Evolutionary conservation across 345 rosid genomes (phyloP).

Genomic region (Raphanus raphanistrum): DNA sequence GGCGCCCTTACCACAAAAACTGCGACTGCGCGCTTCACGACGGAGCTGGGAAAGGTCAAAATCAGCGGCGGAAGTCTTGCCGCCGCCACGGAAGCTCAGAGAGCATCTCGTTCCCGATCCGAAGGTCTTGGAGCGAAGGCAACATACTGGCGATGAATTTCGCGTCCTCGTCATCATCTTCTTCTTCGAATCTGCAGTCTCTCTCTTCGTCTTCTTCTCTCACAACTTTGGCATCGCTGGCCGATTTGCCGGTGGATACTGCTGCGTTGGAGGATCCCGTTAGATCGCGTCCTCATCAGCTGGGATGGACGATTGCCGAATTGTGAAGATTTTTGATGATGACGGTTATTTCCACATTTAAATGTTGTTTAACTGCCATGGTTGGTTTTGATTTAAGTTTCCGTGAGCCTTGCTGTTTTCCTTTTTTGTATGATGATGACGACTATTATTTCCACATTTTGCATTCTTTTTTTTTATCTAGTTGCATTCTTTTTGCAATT

Average conservation of each 20-base stretch:
- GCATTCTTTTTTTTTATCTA: not conserved
- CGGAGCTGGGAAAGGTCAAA: slow-evolving; percentile 28
- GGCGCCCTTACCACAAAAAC: slow-evolving; percentile 75
- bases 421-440: not conserved
- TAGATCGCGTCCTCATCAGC: slow-evolving; percentile 19
- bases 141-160: slow-evolving; percentile 45
- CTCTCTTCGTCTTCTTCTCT: slow-evolving; percentile 54
- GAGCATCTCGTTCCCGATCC: slow-evolving; percentile 62
- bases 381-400: not conserved
- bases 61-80: slow-evolving; percentile 27
- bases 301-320: slow-evolving; percentile 30
- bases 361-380: slow-evolving; percentile 20
- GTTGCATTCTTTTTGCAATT: not conserved
- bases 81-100: slow-evolving; percentile 39
- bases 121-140: slow-evolving; percentile 73
- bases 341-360: slow-evolving; percentile 8
- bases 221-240: slow-evolving; percentile 14
- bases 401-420: not conserved
- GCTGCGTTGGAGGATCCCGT: slow-evolving; percentile 12
- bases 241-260: slow-evolving; percentile 11
- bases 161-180: slow-evolving; percentile 1
- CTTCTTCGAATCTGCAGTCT: slow-evolving; percentile 40
- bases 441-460: not conserved
- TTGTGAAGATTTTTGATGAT: slow-evolving; percentile 24
- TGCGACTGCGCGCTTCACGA: slow-evolving; percentile 64